Percentiles rank a stretch among this genome's conserved stretches.
phyloP scores from a whole-genome alignment of 163 green algal genomes.

The Smithsoniella earleae region DNA sequence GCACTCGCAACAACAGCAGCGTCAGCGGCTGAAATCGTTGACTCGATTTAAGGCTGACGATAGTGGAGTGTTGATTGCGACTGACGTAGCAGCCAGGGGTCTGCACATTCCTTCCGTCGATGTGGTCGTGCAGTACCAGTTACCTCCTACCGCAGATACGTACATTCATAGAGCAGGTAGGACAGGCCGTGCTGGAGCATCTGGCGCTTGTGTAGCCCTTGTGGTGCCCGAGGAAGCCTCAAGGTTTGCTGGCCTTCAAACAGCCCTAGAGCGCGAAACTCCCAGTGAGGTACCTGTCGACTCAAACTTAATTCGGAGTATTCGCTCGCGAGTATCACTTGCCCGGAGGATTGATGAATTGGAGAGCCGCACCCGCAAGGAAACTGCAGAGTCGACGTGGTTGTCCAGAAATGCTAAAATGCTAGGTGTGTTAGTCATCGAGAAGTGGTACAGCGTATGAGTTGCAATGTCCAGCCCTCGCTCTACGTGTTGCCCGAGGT shows the following conservation, averaged over 20 bases:
- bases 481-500: neutral
- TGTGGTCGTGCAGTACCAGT: slow-evolving; percentile 88
- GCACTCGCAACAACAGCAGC: slow-evolving; percentile 84
- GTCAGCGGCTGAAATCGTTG: slow-evolving; percentile 72
- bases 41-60: slow-evolving; percentile 72
- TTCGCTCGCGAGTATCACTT: slow-evolving; percentile 47
- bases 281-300: slow-evolving; percentile 50
- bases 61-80: slow-evolving; percentile 76
- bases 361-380: slow-evolving; percentile 54
- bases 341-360: slow-evolving; percentile 63
- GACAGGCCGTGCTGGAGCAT: slow-evolving; percentile 53
- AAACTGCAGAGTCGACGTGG: slow-evolving; percentile 53
- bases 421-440: slow-evolving; percentile 44
- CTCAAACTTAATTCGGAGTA: slow-evolving; percentile 24
- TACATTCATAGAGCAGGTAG: slow-evolving; percentile 92
- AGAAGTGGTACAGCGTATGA: slow-evolving; percentile 31
- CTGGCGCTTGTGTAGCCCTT: slow-evolving; percentile 35
- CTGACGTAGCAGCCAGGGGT: slow-evolving; percentile 89
- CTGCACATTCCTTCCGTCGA: slow-evolving; percentile 70
- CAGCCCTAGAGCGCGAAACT: slow-evolving; percentile 43
- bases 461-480: slow-evolving; percentile 33
- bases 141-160: slow-evolving; percentile 77
- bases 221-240: neutral
- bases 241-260: slow-evolving; percentile 17
- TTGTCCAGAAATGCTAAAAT: slow-evolving; percentile 44